Base-by-base conservation (phyloP, 2,329 filamentous ascomycete genomes). In the Grosmannia penicillata region DNA sequence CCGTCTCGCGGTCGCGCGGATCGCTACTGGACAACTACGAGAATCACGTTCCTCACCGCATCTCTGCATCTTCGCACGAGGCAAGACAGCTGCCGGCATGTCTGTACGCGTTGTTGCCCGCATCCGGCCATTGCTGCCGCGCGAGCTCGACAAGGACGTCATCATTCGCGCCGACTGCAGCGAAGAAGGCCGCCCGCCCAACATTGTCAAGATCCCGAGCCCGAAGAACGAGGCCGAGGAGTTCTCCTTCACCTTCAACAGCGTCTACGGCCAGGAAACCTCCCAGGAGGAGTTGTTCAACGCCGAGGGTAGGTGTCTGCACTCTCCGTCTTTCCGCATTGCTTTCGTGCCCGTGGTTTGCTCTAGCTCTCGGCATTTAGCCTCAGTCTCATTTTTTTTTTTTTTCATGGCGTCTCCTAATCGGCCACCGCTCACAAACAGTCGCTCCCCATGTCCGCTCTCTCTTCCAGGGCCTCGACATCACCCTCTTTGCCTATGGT, bases 181-280 rank as follows among this genome's bases (percentile, higher is more conserved):
- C 41, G 71, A 78, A 37, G 62, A 72, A 33, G 71, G 70, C 47
- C 70, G 68, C 47, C 68, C 75, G 17, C 74, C 71, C 45, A 78
- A 69, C 21, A 62, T 93, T 23, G 76, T 96, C 53, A 80, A 82
- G 56, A 93, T 96, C 51, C 89, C 89, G 4, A 95, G 86, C 54
- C 87, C 89, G 0, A 94, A 91, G 64, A 95, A 95, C 53, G 82
- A 84, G 47, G 66, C 72, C 18, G 89, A 96, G 59, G 82, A 87
- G 53, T 96, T 87, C 60, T 86, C 82, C 38, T 98, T 96, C 56
- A 75, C 87, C 37, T 96, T 96, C 68, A 93, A 91, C 65, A 75
- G 82, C 48, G 89, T 96, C 39, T 96, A 94, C 58, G 84, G 84
- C 52, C 74, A 79, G 50, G 59, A 70, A 26, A 79, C 82, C 14